These are phyloP conservation scores for Xylaria hypoxylon DNA, from an alignment of 2,329 filamentous ascomycete species.

Conservation along the genomic window DNA sequence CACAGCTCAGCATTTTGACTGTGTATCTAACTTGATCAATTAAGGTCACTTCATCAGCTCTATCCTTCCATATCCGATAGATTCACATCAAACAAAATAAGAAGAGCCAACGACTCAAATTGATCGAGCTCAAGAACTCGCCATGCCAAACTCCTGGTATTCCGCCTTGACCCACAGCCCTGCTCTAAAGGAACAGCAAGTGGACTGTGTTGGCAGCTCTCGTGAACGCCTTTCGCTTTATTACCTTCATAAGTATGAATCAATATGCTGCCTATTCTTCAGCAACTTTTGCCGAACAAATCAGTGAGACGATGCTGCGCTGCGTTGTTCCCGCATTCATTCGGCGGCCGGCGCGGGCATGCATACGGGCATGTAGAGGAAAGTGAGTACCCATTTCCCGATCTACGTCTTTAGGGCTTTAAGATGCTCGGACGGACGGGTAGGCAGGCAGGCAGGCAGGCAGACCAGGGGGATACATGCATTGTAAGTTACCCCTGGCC, in stretches of 20 bases:
- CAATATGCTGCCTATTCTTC: background rate
- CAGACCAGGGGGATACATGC: slow-evolving; percentile 24
- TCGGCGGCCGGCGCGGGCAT: slow-evolving; percentile 25
- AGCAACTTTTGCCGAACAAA: slow-evolving; percentile 22
- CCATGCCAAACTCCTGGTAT: background rate
- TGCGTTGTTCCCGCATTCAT: slow-evolving; percentile 4
- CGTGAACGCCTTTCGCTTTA: background rate
- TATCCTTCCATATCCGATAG: too few relatives aligned
- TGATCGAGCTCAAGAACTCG: background rate
- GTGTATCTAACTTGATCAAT: background rate
- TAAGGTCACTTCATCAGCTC: background rate
- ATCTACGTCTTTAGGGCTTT: slow-evolving; percentile 9
- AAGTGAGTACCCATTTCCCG: slow-evolving; percentile 17
- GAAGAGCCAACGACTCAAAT: too few relatives aligned
- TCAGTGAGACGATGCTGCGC: slow-evolving; percentile 8
- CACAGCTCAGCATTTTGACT: background rate
- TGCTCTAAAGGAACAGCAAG: background rate
- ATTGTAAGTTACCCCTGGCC: slow-evolving; percentile 13
- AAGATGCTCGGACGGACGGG: slow-evolving; percentile 17
- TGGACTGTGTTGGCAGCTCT: background rate
- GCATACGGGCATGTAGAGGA: slow-evolving; percentile 18
- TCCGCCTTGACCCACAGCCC: background rate
- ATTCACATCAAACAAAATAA: background rate
- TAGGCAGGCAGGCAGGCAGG: slow-evolving; percentile 26
- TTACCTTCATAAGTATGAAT: background rate